Conservation (phyloP, 192 early-diverging fungal genomes). For the Gaertneriomyces semiglobifer region DNA sequence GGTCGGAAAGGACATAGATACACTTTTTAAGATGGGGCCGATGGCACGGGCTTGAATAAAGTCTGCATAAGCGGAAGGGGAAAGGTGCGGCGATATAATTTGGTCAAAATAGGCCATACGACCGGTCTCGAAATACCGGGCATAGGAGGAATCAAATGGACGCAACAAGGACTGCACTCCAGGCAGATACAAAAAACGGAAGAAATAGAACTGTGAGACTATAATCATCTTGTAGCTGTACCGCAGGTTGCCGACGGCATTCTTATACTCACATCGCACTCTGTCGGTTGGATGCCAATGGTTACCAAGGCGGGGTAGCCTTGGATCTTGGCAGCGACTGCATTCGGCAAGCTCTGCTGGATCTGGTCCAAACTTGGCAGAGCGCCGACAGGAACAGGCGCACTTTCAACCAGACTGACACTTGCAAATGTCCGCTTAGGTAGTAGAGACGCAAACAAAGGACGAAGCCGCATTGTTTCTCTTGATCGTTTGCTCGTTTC, state of each 20-base stretch:
- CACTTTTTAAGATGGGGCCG: slow-evolving; percentile 46
- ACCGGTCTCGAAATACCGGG: slow-evolving; percentile 37
- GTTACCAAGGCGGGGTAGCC: slow-evolving; percentile 28
- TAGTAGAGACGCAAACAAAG: too few relatives aligned
- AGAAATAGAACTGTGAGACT: too few relatives aligned
- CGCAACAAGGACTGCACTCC: too few relatives aligned
- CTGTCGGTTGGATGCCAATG: slow-evolving; percentile 33
- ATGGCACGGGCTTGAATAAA: slow-evolving; percentile 32
- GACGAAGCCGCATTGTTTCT: too few relatives aligned
- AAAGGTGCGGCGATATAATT: slow-evolving; percentile 28
- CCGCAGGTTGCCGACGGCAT: too few relatives aligned
- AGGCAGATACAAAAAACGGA: not conserved
- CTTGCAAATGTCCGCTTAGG: too few relatives aligned
- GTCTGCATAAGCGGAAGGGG: slow-evolving; percentile 9
- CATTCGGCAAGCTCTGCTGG: slow-evolving; percentile 17
- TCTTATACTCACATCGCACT: slow-evolving; percentile 24
- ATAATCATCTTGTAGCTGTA: too few relatives aligned
- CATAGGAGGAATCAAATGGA: slow-evolving; percentile 14
- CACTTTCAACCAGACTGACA: too few relatives aligned
- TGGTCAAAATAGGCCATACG: slow-evolving; percentile 44
- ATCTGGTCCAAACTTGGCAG: slow-evolving; percentile 2
- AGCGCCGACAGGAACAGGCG: slow-evolving; percentile 5
- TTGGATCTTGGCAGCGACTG: slow-evolving; percentile 12
- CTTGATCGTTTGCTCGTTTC: too few relatives aligned
- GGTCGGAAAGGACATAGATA: slow-evolving; percentile 36